Evolutionary conservation across 352 stramenopile genomes (phyloP).

Genomic region (Phytophthora pistaciae): DNA sequence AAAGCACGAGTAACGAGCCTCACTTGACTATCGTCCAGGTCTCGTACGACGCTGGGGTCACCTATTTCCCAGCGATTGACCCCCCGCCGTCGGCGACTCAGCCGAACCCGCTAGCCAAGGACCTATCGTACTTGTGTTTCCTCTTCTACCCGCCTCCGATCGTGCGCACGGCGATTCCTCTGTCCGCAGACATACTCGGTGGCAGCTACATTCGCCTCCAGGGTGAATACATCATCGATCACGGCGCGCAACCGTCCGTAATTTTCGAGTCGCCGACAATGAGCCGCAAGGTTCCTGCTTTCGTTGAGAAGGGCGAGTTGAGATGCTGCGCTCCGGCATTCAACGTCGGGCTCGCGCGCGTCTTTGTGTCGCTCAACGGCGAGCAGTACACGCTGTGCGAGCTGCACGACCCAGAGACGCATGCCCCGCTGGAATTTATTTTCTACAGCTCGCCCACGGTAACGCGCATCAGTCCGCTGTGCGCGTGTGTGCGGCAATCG

Average conservation of each 20-base stretch:
- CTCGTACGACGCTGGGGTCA: conserved; percentile 68
- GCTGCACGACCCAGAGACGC: conserved; percentile 62
- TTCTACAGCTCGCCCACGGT: conserved; percentile 78
- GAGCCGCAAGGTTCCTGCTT: conserved; percentile 70
- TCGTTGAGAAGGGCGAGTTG: conserved; percentile 73
- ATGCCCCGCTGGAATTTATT: conserved; percentile 63
- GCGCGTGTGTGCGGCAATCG: conserved; percentile 53
- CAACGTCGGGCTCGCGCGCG: conserved; percentile 50
- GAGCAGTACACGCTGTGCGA: conserved; percentile 82
- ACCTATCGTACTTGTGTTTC: conserved; percentile 81
- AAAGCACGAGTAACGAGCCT: conserved; percentile 28
- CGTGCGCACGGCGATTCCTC: conserved; percentile 57
- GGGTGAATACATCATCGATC: conserved; percentile 70
- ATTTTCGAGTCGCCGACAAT: conserved; percentile 64
- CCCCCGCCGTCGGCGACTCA: conserved; percentile 7
- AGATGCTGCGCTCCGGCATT: conserved; percentile 76
- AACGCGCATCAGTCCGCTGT: conserved; percentile 63
- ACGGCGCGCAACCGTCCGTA: conserved; percentile 65
- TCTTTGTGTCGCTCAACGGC: conserved; percentile 80
- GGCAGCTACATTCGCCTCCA: conserved; percentile 72
- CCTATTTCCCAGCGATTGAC: conserved; percentile 33
- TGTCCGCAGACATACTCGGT: conserved; percentile 73
- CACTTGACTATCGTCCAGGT: conserved; percentile 79
- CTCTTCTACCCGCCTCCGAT: conserved; percentile 73
- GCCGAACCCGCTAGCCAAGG: conserved; percentile 43